These are phyloP conservation scores for Gyrodon lividus DNA, from an alignment of 768 basidiomycete species.

Conservation along the genomic window DNA sequence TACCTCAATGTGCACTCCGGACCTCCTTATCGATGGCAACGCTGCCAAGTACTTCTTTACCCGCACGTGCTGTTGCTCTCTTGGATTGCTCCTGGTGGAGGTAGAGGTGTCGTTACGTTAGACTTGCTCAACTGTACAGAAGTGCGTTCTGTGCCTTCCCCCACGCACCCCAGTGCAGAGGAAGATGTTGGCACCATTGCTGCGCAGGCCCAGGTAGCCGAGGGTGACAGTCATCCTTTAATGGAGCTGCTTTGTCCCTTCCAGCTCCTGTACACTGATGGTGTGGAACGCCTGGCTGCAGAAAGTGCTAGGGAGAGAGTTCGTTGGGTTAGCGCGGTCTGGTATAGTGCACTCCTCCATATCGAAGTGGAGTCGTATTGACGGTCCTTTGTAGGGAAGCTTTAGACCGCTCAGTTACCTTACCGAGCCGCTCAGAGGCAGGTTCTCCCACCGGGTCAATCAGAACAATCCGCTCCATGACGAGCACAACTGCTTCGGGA, in stretches of 20 bases:
- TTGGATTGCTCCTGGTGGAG: conserved; percentile 83
- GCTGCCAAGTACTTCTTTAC: conserved; percentile 79
- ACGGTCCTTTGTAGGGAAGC: conserved; percentile 59
- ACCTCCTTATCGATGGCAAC: conserved; percentile 76
- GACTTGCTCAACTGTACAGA: conserved; percentile 86
- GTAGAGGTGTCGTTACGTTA: conserved; percentile 80
- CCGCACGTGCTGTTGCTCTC: conserved; percentile 83
- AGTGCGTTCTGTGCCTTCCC: conserved; percentile 80
- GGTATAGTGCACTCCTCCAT: conserved; percentile 46
- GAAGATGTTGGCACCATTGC: conserved; percentile 89
- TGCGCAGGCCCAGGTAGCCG: conserved; percentile 57
- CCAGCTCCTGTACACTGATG: conserved; percentile 87
- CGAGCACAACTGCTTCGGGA: conserved; percentile 37
- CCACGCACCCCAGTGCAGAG: conserved; percentile 73
- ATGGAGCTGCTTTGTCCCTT: conserved; percentile 84
- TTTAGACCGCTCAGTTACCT: conserved; percentile 59
- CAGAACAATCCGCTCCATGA: conserved; percentile 62
- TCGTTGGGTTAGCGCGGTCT: conserved; percentile 89
- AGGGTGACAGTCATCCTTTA: conserved; percentile 44
- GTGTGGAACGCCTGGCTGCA: conserved; percentile 84
- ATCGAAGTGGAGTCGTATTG: not conserved
- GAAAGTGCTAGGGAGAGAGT: conserved; percentile 85
- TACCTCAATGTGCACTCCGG: conserved; percentile 89
- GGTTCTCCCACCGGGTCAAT: conserved; percentile 59
- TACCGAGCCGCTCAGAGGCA: conserved; percentile 43